phyloP scores from a whole-genome alignment of 2,329 filamentous ascomycete genomes.

The Fonsecaea multimorphosa region DNA sequence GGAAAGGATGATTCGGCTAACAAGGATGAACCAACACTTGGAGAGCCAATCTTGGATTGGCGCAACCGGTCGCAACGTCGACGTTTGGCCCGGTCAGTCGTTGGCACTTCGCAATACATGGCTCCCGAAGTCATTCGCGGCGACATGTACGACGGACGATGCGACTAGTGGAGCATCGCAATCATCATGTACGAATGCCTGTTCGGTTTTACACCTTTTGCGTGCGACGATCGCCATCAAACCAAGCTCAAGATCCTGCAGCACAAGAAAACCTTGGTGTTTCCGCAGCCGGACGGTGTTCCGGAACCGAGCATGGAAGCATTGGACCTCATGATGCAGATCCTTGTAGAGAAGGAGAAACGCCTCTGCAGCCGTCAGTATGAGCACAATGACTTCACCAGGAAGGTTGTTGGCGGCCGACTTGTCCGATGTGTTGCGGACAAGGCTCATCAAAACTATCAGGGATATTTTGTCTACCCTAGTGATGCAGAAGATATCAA shows the following conservation, averaged over 20 bases:
- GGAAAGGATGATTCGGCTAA: conserved; percentile 12
- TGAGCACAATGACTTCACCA: conserved; percentile 64
- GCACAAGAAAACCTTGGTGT: conserved; percentile 71
- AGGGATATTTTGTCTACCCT: conserved; percentile 73
- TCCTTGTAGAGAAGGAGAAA: conserved; percentile 75
- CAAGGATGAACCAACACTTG: conserved; percentile 28
- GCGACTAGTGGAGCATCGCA: conserved; percentile 96
- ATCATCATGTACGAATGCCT: conserved; percentile 94
- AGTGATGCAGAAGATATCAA: conserved; percentile 92
- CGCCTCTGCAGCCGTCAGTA: conserved; percentile 81
- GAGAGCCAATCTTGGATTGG: conserved; percentile 69
- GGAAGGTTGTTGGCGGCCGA: conserved; percentile 38
- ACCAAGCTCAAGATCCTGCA: conserved; percentile 86
- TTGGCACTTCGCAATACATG: conserved; percentile 98
- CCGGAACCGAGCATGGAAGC: conserved; percentile 62
- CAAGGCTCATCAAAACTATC: conserved; percentile 48
- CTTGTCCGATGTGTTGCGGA: conserved; percentile 40
- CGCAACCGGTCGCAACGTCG: conserved; percentile 72
- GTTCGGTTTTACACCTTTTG: conserved; percentile 89
- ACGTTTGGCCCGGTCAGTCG: conserved; percentile 79
- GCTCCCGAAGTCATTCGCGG: conserved; percentile 89
- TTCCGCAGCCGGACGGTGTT: conserved; percentile 63
- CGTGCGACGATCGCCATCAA: conserved; percentile 77
- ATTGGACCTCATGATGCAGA: conserved; percentile 73
- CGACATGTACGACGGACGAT: conserved; percentile 84